Evolutionary conservation across 805 yeast species (phyloP).

Genomic region (Starmerella riodocensis): DNA sequence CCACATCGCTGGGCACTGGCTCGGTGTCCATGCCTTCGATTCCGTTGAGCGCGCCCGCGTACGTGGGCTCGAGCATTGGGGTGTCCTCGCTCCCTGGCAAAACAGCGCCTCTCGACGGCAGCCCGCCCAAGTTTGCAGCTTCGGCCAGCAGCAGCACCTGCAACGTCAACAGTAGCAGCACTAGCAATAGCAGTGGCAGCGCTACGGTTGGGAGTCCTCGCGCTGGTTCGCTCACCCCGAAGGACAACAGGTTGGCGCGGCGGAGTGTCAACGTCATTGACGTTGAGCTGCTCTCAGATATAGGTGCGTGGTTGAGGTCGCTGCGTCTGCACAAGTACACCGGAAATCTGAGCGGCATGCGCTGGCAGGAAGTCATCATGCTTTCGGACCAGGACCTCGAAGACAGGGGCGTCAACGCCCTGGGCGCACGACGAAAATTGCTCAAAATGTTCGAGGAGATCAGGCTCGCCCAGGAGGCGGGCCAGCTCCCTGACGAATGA

Average conservation of each 20-base stretch:
- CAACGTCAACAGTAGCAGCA: no score
- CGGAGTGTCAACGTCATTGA: constrained; percentile 20
- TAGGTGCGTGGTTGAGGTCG: constrained; percentile 86
- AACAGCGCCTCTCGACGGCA: no score
- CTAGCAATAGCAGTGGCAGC: background rate
- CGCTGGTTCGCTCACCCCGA: background rate
- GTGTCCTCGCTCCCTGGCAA: no score
- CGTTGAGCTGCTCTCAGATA: constrained; percentile 40
- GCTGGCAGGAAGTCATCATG: constrained; percentile 69
- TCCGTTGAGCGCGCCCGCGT: no score
- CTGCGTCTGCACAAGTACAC: constrained; percentile 90
- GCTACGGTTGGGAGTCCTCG: background rate
- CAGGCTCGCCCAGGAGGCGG: constrained; percentile 39
- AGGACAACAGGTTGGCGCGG: constrained; percentile 4
- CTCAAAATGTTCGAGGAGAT: constrained; percentile 84
- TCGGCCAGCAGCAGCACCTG: no score
- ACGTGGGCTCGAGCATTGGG: no score
- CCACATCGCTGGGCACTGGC: no score
- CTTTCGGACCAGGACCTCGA: constrained; percentile 58
- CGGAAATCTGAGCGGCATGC: constrained; percentile 55
- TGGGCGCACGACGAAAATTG: constrained; percentile 91
- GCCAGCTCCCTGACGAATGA: constrained; percentile 14
- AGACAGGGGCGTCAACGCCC: constrained; percentile 72
- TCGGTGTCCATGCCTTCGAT: no score
- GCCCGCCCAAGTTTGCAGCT: no score